Evolutionary conservation across 176 grass and related monocot genomes (phyloP).

Genomic region (Triticum aestivum): IWGSC_CS_RefSeq_v2.1 NC_057813.1:526187181-526187680

Average conservation of each 20-base stretch:
- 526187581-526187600: slow-evolving; percentile 21
- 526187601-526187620: background rate
- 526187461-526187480: slow-evolving; percentile 18
- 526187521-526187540: slow-evolving; percentile 27
- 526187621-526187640: background rate
- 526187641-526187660: background rate
- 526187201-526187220: slow-evolving; percentile 43
- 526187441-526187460: background rate
- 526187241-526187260: slow-evolving; percentile 45
- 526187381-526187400: background rate
- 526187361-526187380: slow-evolving; percentile 11
- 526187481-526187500: background rate
- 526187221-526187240: slow-evolving; percentile 56
- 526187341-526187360: slow-evolving; percentile 23
- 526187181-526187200: slow-evolving; percentile 18
- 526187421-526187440: background rate
- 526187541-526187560: slow-evolving; percentile 27
- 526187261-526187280: slow-evolving; percentile 68
- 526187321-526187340: slow-evolving; percentile 32
- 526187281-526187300: slow-evolving; percentile 75
- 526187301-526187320: slow-evolving; percentile 29
- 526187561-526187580: background rate
- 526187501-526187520: slow-evolving; percentile 2
- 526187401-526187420: background rate
- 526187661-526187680: slow-evolving; percentile 3